Base-by-base conservation (phyloP, 352 stramenopile genomes). In the Phytophthora boehmeriae region DNA sequence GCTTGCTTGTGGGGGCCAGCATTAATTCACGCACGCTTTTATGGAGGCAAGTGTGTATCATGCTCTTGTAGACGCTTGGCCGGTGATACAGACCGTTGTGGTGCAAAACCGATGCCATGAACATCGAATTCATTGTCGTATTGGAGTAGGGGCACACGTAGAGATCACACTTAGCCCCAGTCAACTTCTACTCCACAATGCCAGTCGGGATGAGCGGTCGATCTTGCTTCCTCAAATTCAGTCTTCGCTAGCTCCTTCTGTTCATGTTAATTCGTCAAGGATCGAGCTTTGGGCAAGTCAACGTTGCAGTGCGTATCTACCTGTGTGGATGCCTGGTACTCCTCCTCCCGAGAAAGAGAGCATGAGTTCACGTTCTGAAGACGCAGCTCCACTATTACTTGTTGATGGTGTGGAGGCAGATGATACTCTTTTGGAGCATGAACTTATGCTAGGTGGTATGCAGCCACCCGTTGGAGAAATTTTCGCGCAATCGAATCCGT, bases 1-100 rank as follows among this genome's bases (percentile, higher is more conserved):
- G 79, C 54, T 25, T 93, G 23, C 57, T 87, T 2, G 69, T 86
- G 14, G 66, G 73, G 17, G 75, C 77, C 4, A 75, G 65, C 5
- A 76, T 91, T 34, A 91, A 87, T 47, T 87, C 81, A 19, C 46
- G 51, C 0, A 93, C 79, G 4, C 62, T 93, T 93, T 86, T 49
- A 88, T 93, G 69, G 81, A 93, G 42, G 76, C 74, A 27, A 67
- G 41, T 14, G 75, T 84, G 36, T 89, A 85, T 32, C 68, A 67
- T 1, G 41, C 66, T 17, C 50, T 92, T 19, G 63, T 70, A 2
- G 68, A 83, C 4, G 57, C 41, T 8, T 92, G 83, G 83, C 36
- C 42, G 0, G 36, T 44, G 10, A 66, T 89, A 2, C 61, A 69
- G 42, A 23, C 27, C 0, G 51, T 70, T 14, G 60, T 75, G 10